These are phyloP conservation scores for Xylaria palmicola DNA, from an alignment of 495 filamentous ascomycete species.

Conservation along the genomic window DNA sequence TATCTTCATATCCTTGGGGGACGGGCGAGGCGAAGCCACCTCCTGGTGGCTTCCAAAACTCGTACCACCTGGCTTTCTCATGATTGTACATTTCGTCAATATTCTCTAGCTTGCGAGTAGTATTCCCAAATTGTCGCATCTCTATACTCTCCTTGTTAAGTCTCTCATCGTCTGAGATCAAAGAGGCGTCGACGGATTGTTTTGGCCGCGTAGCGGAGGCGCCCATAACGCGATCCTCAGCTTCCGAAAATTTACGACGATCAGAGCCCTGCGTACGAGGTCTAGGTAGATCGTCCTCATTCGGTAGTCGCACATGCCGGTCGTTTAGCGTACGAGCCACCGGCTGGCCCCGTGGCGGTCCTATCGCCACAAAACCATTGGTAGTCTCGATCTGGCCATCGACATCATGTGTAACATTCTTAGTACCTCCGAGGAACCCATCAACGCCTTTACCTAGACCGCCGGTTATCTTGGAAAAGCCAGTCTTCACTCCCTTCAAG, in stretches of 20 bases:
- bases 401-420: slow-evolving; percentile 61
- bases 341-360: slow-evolving; percentile 19
- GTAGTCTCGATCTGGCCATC: slow-evolving; percentile 56
- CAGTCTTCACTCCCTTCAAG: slow-evolving; percentile 29
- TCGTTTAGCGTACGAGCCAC: slow-evolving; percentile 28
- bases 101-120: slow-evolving; percentile 43
- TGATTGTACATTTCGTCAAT: slow-evolving; percentile 43
- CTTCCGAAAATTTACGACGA: slow-evolving; percentile 10
- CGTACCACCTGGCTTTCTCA: slow-evolving; percentile 47
- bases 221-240: slow-evolving; percentile 30
- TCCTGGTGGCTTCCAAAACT: slow-evolving; percentile 55
- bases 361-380: slow-evolving; percentile 52
- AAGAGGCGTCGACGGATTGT: slow-evolving; percentile 37
- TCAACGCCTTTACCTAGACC: slow-evolving; percentile 42
- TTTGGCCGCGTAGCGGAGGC: slow-evolving; percentile 19
- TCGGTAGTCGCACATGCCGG: slow-evolving; percentile 25
- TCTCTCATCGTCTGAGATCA: slow-evolving; percentile 35
- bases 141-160: slow-evolving; percentile 31
- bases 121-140: slow-evolving; percentile 38
- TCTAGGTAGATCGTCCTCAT: slow-evolving; percentile 25
- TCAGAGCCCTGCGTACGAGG: slow-evolving; percentile 30
- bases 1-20: slow-evolving; percentile 46
- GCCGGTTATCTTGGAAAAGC: slow-evolving; percentile 37
- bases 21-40: slow-evolving; percentile 54
- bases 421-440: slow-evolving; percentile 48